phyloP scores from a whole-genome alignment of 495 filamentous ascomycete genomes.

The Penicillium canariense region DNA sequence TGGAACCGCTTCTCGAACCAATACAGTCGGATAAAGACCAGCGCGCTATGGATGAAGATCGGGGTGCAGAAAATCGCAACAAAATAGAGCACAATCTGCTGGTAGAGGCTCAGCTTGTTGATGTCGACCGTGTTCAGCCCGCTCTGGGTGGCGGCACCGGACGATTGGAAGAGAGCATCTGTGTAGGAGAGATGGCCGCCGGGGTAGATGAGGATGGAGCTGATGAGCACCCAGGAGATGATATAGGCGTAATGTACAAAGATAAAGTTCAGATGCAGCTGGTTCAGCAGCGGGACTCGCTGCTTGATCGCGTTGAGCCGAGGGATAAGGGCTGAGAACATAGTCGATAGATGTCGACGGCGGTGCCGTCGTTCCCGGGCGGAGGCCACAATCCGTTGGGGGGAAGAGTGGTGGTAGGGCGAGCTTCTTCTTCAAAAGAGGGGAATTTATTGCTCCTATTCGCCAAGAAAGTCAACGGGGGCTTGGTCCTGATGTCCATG shows the following conservation, averaged over 20 bases:
- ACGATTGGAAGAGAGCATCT: constrained; percentile 84
- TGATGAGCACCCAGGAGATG: constrained; percentile 62
- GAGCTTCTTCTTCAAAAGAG: constrained; percentile 10
- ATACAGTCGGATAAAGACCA: constrained; percentile 89
- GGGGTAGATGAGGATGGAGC: constrained; percentile 74
- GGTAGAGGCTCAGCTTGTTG: constrained; percentile 71
- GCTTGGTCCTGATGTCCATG: not conserved
- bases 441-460: constrained; percentile 21
- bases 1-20: constrained; percentile 98
- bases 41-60: constrained; percentile 81
- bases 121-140: constrained; percentile 86
- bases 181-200: constrained; percentile 65
- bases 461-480: not conserved
- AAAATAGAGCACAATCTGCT: constrained; percentile 71
- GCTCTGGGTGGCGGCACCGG: constrained; percentile 82
- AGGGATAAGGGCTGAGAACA: constrained; percentile 33
- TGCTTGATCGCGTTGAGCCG: constrained; percentile 20
- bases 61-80: constrained; percentile 76
- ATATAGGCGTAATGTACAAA: constrained; percentile 85
- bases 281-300: constrained; percentile 34
- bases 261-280: constrained; percentile 78
- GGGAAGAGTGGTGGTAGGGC: constrained; percentile 3
- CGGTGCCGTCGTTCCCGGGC: constrained; percentile 16
- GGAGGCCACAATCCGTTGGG: constrained; percentile 9
- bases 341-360: constrained; percentile 19